Conservation (phyloP, 345 rosid genomes). For the Cardiospermum halicacabum region DNA sequence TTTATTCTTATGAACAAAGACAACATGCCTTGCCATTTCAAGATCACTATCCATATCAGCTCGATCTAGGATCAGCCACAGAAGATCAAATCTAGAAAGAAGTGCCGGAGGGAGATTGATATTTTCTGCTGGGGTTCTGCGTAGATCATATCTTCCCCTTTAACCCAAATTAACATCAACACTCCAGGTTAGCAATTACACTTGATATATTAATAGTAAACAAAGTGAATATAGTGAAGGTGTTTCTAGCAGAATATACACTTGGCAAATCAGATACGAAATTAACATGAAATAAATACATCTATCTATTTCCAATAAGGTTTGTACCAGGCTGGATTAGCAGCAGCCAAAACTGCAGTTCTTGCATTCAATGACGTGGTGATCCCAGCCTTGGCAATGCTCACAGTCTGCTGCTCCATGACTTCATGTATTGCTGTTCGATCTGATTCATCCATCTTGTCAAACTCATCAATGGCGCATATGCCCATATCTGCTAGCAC, state of each 20-base stretch:
- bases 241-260: not conserved
- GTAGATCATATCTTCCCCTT: slow-evolving; percentile 93
- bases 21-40: slow-evolving; percentile 93
- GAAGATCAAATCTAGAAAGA: slow-evolving; percentile 86
- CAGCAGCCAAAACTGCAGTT: slow-evolving; percentile 98
- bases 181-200: slow-evolving; percentile 12
- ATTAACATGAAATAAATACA: slow-evolving; percentile 2
- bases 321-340: slow-evolving; percentile 95
- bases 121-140: slow-evolving; percentile 97
- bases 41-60: slow-evolving; percentile 97
- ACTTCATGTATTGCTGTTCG: slow-evolving; percentile 98
- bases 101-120: slow-evolving; percentile 97
- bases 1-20: slow-evolving; percentile 80
- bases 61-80: slow-evolving; percentile 94
- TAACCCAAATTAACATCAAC: slow-evolving; percentile 21
- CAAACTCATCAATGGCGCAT: slow-evolving; percentile 99
- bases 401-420: slow-evolving; percentile 99
- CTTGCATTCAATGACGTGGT: slow-evolving; percentile 96
- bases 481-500: slow-evolving; percentile 99
- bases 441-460: slow-evolving; percentile 99
- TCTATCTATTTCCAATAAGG: slow-evolving; percentile 6
- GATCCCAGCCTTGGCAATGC: slow-evolving; percentile 99
- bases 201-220: slow-evolving; percentile 6
- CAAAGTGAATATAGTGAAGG: not conserved
- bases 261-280: not conserved